phyloP scores from a whole-genome alignment of 495 filamentous ascomycete species.

The Hypoxylon subgilvum region DNA sequence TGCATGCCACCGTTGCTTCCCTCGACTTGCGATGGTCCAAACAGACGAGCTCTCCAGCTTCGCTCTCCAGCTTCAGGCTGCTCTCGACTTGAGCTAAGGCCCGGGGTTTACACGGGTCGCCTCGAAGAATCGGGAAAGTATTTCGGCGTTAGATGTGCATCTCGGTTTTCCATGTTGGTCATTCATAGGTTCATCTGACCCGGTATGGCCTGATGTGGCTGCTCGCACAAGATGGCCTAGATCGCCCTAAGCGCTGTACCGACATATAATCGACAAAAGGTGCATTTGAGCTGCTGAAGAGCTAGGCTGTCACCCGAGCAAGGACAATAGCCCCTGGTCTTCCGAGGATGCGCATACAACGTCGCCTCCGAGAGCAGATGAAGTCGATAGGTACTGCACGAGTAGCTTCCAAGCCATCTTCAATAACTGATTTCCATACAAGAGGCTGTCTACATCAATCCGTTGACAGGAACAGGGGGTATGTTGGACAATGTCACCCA shows the following conservation, averaged over 20 bases:
- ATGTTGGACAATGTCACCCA: too few species aligned
- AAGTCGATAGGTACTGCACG: background rate
- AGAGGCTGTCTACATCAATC: too few species aligned
- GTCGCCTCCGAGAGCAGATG: too few species aligned
- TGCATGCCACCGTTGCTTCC: conserved; percentile 22
- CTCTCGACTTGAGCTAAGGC: background rate
- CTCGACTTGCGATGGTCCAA: conserved; percentile 10
- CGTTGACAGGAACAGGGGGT: too few species aligned
- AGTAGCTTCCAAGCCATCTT: too few species aligned
- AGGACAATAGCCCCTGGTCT: too few species aligned
- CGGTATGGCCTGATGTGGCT: conserved; percentile 37
- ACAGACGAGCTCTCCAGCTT: background rate
- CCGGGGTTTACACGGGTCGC: background rate
- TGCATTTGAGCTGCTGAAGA: conserved; percentile 17
- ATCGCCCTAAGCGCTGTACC: conserved; percentile 15
- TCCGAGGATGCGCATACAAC: too few species aligned
- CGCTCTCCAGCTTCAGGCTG: background rate
- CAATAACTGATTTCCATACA: too few species aligned
- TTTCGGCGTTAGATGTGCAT: conserved; percentile 13
- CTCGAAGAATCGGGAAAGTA: conserved; percentile 3
- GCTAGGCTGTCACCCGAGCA: conserved; percentile 6
- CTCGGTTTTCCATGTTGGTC: conserved; percentile 7
- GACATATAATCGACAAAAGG: conserved; percentile 19
- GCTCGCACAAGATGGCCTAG: conserved; percentile 30
- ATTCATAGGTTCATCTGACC: conserved; percentile 12